Evolutionary conservation across 1,139 yeast species (phyloP).

Genomic region (Protomyces gravidus): DNA sequence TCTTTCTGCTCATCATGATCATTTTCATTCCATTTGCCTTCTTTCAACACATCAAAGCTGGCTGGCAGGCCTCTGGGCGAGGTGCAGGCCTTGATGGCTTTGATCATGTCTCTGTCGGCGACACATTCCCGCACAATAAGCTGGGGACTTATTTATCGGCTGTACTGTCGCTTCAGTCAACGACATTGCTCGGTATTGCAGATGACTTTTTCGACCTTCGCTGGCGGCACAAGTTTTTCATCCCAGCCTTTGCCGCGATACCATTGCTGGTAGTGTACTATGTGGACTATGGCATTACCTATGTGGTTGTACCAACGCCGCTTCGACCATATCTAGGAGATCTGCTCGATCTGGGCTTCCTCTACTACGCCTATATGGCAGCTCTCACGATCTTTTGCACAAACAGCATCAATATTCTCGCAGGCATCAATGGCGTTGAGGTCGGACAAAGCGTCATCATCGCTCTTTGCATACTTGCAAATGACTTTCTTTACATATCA

Average conservation of each 20-base stretch:
- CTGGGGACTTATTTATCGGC: slow-evolving; percentile 84
- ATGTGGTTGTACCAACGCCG: slow-evolving; percentile 77
- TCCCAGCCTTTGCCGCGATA: slow-evolving; percentile 90
- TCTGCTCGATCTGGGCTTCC: slow-evolving; percentile 42
- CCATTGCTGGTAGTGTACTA: slow-evolving; percentile 88
- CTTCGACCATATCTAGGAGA: slow-evolving; percentile 43
- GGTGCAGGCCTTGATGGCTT: slow-evolving; percentile 54
- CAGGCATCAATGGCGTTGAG: slow-evolving; percentile 94
- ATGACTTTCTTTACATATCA: slow-evolving; percentile 68
- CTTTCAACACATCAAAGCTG: slow-evolving; percentile 61
- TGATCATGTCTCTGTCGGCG: background rate
- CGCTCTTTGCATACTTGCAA: slow-evolving; percentile 62
- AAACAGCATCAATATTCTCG: slow-evolving; percentile 90
- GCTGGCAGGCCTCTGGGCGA: slow-evolving; percentile 36
- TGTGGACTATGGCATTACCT: slow-evolving; percentile 89
- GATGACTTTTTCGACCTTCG: slow-evolving; percentile 93
- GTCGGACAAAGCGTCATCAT: slow-evolving; percentile 89
- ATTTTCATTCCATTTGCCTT: slow-evolving; percentile 85
- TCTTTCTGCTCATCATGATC: slow-evolving; percentile 75
- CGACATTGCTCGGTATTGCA: slow-evolving; percentile 78
- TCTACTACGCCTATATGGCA: slow-evolving; percentile 86
- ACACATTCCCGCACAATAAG: slow-evolving; percentile 70
- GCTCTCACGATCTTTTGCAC: slow-evolving; percentile 90
- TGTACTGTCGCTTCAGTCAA: slow-evolving; percentile 73
- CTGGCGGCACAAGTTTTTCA: slow-evolving; percentile 94